A percentile compares a stretch with the other conserved stretches of the same genome.
phyloP scores from a whole-genome alignment of 495 filamentous ascomycete species.

The Podospora pseudopauciseta region DNA sequence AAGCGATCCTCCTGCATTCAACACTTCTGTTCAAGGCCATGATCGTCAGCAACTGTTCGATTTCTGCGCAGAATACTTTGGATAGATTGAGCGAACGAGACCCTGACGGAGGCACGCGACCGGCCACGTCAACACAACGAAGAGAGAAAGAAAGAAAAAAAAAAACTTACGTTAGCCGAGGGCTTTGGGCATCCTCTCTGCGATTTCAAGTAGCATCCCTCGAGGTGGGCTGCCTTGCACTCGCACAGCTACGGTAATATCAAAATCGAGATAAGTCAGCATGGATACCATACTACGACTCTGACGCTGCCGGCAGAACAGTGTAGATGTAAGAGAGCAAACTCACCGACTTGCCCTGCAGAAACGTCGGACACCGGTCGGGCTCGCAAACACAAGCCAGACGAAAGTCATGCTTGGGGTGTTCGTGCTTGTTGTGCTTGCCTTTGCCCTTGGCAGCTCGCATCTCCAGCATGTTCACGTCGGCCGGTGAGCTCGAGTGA shows the following conservation, averaged over 20 bases:
- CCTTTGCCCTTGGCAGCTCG: conserved; percentile 2
- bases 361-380: conserved; percentile 17
- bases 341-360: conserved; percentile 20
- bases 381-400: conserved; percentile 12
- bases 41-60: neutral
- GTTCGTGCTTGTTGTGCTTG: conserved; percentile 11
- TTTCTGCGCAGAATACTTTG: neutral
- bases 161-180: conserved; percentile 13
- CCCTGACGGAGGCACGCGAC: neutral
- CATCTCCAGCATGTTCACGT: neutral
- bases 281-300: neutral
- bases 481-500: neutral
- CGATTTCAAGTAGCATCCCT: conserved; percentile 20
- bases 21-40: neutral
- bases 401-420: conserved; percentile 18
- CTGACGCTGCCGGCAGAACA: neutral
- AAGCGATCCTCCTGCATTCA: neutral
- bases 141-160: neutral
- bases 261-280: neutral
- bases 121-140: neutral
- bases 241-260: conserved; percentile 17
- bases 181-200: conserved; percentile 21
- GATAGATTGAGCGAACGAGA: neutral
- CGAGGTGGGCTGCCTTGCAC: conserved; percentile 14
- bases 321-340: neutral